Base-by-base conservation (phyloP, 2,329 filamentous ascomycete genomes). In the Sporothrix sp. region DNA sequence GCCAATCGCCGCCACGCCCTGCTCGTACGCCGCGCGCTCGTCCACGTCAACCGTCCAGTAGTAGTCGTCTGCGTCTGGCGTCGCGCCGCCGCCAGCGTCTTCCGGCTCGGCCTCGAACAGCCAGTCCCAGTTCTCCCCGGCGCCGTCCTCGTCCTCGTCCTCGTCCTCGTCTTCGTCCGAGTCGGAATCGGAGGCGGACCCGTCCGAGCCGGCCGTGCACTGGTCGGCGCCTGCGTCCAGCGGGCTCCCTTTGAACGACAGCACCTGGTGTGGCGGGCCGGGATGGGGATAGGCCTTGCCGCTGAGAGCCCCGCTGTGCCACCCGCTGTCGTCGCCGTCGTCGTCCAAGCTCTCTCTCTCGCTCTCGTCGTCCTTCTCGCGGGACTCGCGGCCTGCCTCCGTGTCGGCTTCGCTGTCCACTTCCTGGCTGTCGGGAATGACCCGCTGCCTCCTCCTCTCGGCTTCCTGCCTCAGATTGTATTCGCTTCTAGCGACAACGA, bases 11-110 rank as follows among this genome's bases (percentile, higher is more conserved):
- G 28, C 36, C 4, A 57, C 49, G 21, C 52, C 51, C 14, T 54
- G 35, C n/a, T 54, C 44, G 48, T 60, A 60, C 3, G 56, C 54
- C n/a, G 18, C 7, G 10, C 55, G 54, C 42, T 55, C 55, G 20
- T 54, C 51, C 8, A 32, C 48, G 38, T 58, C 56, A 7, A 57
- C 52, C 9, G 54, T 47, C 58, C 57, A 60, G 25, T 55, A 50
- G 23, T 58, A 53, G 18, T 51, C 39, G 13, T 51, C 33, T 13
- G 52, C 55, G 11, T 46, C 37, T 37, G 21, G 43, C 50, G n/a
- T 46, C 42, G 3, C 37, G 40, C n/a, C n/a, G 16, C 16, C 30
- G 36, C 18, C 7, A 3, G n/a, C 3, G 18, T 46, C 14, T 4
- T 30, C 35, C 7, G 48, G 44, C 27, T 53, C 52, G n/a, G 39